phyloP scores from a whole-genome alignment of 2,329 filamentous ascomycete genomes.

The Myriosclerotinia curreyana region DNA sequence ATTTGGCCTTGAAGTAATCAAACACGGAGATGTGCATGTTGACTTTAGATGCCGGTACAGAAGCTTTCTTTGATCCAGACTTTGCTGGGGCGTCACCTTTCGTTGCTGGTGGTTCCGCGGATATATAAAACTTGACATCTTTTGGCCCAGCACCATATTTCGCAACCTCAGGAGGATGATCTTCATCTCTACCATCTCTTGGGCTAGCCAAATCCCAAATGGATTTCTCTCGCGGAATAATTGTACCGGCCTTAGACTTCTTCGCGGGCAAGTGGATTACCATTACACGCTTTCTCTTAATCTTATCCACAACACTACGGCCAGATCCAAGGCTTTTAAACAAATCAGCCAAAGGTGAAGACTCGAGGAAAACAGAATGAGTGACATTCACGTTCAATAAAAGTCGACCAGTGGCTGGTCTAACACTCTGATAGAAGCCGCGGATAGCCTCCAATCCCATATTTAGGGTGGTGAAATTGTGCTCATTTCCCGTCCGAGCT shows the following conservation, averaged over 20 bases:
- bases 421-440: slow-evolving; percentile 61
- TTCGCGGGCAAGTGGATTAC: slow-evolving; percentile 41
- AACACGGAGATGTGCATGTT: slow-evolving; percentile 52
- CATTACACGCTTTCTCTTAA: slow-evolving; percentile 44
- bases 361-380: slow-evolving; percentile 55
- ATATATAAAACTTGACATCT: slow-evolving; percentile 54
- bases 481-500: slow-evolving; percentile 28
- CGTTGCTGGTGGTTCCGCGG: slow-evolving; percentile 34
- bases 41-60: slow-evolving; percentile 32
- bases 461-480: slow-evolving; percentile 42
- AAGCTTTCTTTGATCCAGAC: slow-evolving; percentile 36
- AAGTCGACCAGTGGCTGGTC: slow-evolving; percentile 55
- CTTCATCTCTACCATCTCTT: slow-evolving; percentile 40
- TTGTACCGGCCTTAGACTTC: slow-evolving; percentile 38
- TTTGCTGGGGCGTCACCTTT: slow-evolving; percentile 36
- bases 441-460: slow-evolving; percentile 54
- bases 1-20: slow-evolving; percentile 56
- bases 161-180: slow-evolving; percentile 41
- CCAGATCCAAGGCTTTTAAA: slow-evolving; percentile 39
- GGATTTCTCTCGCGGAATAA: slow-evolving; percentile 44
- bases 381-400: slow-evolving; percentile 63
- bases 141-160: slow-evolving; percentile 47
- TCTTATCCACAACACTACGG: slow-evolving; percentile 29
- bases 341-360: slow-evolving; percentile 42
- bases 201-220: slow-evolving; percentile 47